Evolutionary conservation across 345 rosid species (phyloP).

Genomic region (Geranium brycei): DNA sequence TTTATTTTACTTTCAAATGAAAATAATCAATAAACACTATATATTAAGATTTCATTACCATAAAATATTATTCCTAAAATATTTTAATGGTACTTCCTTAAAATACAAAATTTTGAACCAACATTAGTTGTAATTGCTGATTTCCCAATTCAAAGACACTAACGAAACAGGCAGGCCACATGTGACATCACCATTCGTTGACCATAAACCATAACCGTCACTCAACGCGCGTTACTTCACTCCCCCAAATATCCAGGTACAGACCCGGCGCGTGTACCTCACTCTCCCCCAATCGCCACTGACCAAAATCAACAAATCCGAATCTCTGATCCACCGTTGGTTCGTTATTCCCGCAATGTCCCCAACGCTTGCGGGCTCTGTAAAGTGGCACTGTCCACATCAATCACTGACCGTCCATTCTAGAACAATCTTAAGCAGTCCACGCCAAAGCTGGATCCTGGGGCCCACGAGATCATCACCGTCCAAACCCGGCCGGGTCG

Average conservation of each 20-base stretch:
- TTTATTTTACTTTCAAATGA: too few relatives aligned
- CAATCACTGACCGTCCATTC: background rate
- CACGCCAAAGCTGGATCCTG: background rate
- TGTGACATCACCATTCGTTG: background rate
- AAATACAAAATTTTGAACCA: background rate
- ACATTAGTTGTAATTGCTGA: background rate
- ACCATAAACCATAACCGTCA: background rate
- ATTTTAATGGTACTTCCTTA: too few relatives aligned
- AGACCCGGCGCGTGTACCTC: background rate
- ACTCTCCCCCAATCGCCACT: background rate
- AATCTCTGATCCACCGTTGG: background rate
- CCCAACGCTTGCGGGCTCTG: background rate
- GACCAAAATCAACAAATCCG: background rate
- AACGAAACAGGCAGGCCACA: background rate
- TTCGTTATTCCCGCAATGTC: too few relatives aligned
- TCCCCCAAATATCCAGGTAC: background rate
- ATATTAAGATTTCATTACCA: too few relatives aligned
- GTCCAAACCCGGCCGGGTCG: background rate
- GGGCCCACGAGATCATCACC: background rate
- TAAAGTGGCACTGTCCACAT: background rate
- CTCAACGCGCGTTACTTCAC: background rate
- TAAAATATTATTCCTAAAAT: too few relatives aligned
- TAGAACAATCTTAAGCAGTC: too few relatives aligned
- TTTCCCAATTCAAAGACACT: background rate
- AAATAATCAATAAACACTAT: too few relatives aligned